Conservation (phyloP, 305 asterid genomes). For the Fraxinus sp. region DNA sequence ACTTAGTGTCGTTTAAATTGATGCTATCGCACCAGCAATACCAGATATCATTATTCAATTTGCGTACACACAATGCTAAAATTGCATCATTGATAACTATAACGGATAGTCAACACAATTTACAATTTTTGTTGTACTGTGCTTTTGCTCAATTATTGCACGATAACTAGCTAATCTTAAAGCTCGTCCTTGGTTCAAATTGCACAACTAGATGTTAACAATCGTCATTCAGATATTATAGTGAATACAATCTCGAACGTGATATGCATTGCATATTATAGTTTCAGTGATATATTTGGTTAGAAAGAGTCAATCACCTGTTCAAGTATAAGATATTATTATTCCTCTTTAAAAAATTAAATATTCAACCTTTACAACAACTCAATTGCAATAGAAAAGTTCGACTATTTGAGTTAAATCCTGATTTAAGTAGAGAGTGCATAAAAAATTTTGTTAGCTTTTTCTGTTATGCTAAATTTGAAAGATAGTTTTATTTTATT, state of each 20-base stretch:
- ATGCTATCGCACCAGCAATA: too few relatives aligned
- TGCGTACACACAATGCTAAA: too few relatives aligned
- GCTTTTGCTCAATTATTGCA: too few relatives aligned
- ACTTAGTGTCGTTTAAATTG: too few relatives aligned
- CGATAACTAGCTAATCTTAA: too few relatives aligned
- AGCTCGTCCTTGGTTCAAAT: neutral
- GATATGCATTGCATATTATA: neutral
- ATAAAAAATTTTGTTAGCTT: neutral
- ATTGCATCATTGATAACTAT: too few relatives aligned
- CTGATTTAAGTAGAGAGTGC: neutral
- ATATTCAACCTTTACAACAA: neutral
- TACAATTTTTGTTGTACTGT: too few relatives aligned
- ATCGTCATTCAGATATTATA: neutral
- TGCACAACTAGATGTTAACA: neutral
- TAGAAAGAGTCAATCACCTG: neutral
- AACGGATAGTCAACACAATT: too few relatives aligned
- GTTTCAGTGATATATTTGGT: too few relatives aligned
- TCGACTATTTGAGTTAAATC: neutral
- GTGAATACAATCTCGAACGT: neutral
- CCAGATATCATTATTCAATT: too few relatives aligned
- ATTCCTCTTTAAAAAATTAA: neutral
- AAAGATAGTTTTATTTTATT: too few relatives aligned
- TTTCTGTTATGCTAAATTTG: neutral
- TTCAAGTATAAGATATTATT: neutral
- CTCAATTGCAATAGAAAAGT: neutral